Evolutionary conservation across 1,139 yeast genomes (phyloP).

Genomic region (Pichia sp.): DNA sequence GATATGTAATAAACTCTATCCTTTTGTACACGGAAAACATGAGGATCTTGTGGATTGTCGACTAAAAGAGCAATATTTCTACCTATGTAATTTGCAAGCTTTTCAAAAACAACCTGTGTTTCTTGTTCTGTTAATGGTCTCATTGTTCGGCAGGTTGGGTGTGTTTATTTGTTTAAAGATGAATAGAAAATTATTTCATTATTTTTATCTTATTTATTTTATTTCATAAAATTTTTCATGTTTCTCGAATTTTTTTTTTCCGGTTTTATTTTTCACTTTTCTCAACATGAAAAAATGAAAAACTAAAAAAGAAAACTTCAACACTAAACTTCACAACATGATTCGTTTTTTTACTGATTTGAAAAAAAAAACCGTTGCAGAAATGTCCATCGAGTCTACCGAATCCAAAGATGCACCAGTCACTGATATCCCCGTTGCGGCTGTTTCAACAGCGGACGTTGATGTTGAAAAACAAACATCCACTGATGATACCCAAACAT

Average conservation of each 20-base stretch:
- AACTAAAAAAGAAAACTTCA: neutral
- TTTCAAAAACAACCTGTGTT: conserved; percentile 91
- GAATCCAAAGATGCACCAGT: neutral
- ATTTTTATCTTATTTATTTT: neutral
- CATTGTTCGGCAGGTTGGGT: conserved; percentile 40
- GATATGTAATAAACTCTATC: conserved; percentile 92
- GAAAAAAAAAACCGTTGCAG: neutral
- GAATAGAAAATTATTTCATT: neutral
- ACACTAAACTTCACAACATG: neutral
- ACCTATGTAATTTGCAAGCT: conserved; percentile 92
- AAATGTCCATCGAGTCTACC: neutral
- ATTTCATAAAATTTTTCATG: neutral
- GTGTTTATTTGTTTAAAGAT: neutral
- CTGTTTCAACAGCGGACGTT: neutral
- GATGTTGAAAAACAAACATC: neutral
- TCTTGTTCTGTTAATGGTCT: conserved; percentile 96
- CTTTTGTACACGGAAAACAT: conserved; percentile 91
- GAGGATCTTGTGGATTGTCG: conserved; percentile 84
- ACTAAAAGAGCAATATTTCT: conserved; percentile 84
- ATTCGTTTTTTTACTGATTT: neutral
- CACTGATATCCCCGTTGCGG: neutral
- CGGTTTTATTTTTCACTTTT: neutral
- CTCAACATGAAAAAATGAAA: neutral
- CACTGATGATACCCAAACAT: neutral
- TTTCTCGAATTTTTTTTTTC: neutral